These are phyloP conservation scores for Mollisia scopiformis DNA, from an alignment of 2,329 filamentous ascomycete species.

Conservation along the genomic window DNA sequence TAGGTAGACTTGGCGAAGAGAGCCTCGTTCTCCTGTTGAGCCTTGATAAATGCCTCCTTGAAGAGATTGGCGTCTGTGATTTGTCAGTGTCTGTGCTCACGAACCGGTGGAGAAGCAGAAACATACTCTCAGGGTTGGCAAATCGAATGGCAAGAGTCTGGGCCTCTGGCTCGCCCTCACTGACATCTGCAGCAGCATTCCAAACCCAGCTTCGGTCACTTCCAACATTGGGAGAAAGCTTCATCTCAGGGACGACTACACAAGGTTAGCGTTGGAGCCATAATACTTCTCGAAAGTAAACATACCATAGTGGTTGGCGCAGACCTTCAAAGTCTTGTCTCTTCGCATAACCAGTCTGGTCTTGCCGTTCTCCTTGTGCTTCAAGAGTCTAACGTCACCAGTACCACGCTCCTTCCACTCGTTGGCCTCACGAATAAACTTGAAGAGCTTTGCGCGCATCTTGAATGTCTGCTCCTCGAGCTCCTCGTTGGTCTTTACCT, in stretches of 20 bases:
- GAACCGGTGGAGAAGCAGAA: constrained; percentile 39
- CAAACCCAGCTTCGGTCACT: constrained; percentile 99
- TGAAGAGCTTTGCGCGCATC: constrained; percentile 99
- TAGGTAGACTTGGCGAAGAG: constrained; percentile 65
- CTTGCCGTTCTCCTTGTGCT: constrained; percentile 99
- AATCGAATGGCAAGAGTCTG: constrained; percentile 96
- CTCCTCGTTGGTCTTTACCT: constrained; percentile 98
- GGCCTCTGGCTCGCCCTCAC: constrained; percentile 95
- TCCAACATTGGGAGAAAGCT: constrained; percentile 95
- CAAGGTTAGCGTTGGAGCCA: constrained; percentile 21
- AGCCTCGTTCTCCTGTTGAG: constrained; percentile 92
- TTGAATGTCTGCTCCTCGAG: constrained; percentile 97
- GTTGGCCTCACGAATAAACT: constrained; percentile 86
- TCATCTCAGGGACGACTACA: constrained; percentile 95
- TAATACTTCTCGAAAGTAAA: constrained; percentile 41
- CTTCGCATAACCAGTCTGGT: constrained; percentile 97
- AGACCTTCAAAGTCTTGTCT: constrained; percentile 99
- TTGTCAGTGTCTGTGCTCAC: neutral
- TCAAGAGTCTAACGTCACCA: constrained; percentile 92
- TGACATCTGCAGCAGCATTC: constrained; percentile 97
- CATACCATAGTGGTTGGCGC: constrained; percentile 99
- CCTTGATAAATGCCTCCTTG: constrained; percentile 97
- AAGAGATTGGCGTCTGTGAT: constrained; percentile 88
- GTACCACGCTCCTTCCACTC: constrained; percentile 99
- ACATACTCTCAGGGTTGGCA: constrained; percentile 94